Evolutionary conservation across 164 flowering plant species (phyloP), one percentile per base, ranked within the genome.

Genomic region (Sextonia rubra): DNA sequence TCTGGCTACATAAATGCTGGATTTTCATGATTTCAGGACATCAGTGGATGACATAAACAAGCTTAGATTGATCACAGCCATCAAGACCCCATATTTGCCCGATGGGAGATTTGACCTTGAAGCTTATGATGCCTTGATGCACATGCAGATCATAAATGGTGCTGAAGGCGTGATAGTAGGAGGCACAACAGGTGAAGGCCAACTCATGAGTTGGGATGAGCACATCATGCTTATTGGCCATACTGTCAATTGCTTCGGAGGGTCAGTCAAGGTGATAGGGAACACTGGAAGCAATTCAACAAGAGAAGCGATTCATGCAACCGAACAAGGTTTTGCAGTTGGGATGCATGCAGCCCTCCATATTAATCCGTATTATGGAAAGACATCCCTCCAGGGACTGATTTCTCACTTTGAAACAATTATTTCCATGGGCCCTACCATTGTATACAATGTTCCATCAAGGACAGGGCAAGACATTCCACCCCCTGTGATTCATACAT

Each of bases 321-420:
- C 94, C 4, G 97, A 93, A 68, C 96, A 91, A 52, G 98, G 96
- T 47, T 93, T 91, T 84, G 96, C 96, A 32, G 97, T 91, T 27
- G 98, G 98, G 66, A 93, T 93, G 94, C 94, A 93, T 75, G 98
- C 94, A 18, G 92, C 97, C 4, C 91, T 91, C 65, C 98, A 91
- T 76, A 93, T 93, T 75, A 91, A 91, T 78, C 98, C 98, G 73
- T 93, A 93, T 71, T 91, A 91, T 73, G 98, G 98, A 24, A 93
- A 90, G 77, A 93, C 98, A 23, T 93, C 98, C 37, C 24, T 85
- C 60, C 90, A 90, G 22, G 98, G 98, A 12, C 47, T 93, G 77
- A 75, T 88, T 56, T 69, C 90, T 65, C 98, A 93, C 70, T 91
- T 91, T 49, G 85, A 89, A 6, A 78, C 83, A 56, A 90, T 93